phyloP scores from a whole-genome alignment of 2,329 filamentous ascomycete genomes.

The Drechslerella coelobrocha region DNA sequence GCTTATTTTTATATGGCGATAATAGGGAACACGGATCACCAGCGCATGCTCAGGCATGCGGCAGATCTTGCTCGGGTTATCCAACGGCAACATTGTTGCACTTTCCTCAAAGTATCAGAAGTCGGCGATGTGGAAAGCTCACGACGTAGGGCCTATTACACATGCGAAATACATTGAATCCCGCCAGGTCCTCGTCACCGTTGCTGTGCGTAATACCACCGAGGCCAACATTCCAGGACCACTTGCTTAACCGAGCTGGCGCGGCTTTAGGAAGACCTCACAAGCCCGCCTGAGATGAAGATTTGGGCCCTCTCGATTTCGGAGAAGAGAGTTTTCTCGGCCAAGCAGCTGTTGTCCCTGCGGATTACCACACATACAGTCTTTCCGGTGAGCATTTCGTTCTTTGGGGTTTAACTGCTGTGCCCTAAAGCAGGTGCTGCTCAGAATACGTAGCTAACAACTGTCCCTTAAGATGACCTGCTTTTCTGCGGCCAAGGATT shows the following conservation, averaged over 20 bases:
- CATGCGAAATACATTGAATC: slow-evolving; percentile 82
- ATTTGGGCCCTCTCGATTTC: slow-evolving; percentile 97
- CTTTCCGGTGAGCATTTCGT: slow-evolving; percentile 73
- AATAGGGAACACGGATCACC: slow-evolving; percentile 71
- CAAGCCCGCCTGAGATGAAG: slow-evolving; percentile 85
- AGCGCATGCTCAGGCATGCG: slow-evolving; percentile 86
- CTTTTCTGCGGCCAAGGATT: slow-evolving; percentile 86
- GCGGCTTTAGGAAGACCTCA: slow-evolving; percentile 76
- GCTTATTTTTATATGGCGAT: slow-evolving; percentile 33
- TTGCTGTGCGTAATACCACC: slow-evolving; percentile 78
- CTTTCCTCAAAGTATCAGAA: slow-evolving; percentile 59
- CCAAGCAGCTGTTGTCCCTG: slow-evolving; percentile 84
- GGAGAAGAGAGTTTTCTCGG: slow-evolving; percentile 90
- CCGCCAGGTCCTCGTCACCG: slow-evolving; percentile 68
- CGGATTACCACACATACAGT: slow-evolving; percentile 87
- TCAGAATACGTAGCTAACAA: background rate
- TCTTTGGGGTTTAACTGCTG: background rate
- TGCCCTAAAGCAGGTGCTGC: background rate
- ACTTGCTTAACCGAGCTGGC: slow-evolving; percentile 55
- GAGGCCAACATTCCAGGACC: slow-evolving; percentile 72
- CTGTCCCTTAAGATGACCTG: slow-evolving; percentile 63
- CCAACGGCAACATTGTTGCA: slow-evolving; percentile 85
- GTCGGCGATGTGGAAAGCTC: slow-evolving; percentile 28
- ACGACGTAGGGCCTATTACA: slow-evolving; percentile 82
- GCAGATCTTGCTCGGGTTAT: slow-evolving; percentile 85